Evolutionary conservation across 768 basidiomycete genomes (phyloP), one percentile per base, ranked within the genome.

Genomic region (Boletus rubropictus): DNA sequence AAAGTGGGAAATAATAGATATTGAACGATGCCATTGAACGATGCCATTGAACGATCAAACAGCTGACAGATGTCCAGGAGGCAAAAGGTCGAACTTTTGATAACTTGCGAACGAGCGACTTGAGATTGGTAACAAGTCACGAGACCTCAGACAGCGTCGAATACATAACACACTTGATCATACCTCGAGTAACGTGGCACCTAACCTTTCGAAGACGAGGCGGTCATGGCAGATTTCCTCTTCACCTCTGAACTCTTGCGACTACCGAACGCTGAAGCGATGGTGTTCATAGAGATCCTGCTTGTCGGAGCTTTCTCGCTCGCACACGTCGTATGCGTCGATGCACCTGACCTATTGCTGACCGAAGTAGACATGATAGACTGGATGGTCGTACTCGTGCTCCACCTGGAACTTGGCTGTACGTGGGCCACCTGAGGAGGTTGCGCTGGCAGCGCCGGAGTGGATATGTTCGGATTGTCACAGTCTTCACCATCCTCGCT

Each of bases 381-480:
- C 43, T 43, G 60, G 31, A 60, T 49, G 5, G 64, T 61, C 9
- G 64, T 66, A 32, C 64, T 58, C n/a, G 61, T 49, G 45, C 64
- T 66, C 64, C 64, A 66, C 25, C 66, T 52, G 12, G 64, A 66
- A 17, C 4, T 42, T 39, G 52, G 55, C 5, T 51, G 59, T 9
- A 49, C n/a, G 15, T 67, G 57, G 5, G 51, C 51, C 21, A 34
- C 40, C 39, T 54, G 55, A 32, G 51, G 63, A 29, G 49, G 37
- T 22, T 49, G 49, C 21, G 56, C 43, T 1, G 32, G 35, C 5
- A 48, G 49, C 22, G 42, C 46, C 0, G 48, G 55, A 18, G 35
- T 49, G 21, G 55, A 10, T 2, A 33, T 27, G 21, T 15, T 49
- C 7, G 50, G 46, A 9, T n/a, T 22, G 24, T 35, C 46, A 17